Evolutionary conservation across 441 rosid species (phyloP).

Genomic region (Erodium moschatum): DNA sequence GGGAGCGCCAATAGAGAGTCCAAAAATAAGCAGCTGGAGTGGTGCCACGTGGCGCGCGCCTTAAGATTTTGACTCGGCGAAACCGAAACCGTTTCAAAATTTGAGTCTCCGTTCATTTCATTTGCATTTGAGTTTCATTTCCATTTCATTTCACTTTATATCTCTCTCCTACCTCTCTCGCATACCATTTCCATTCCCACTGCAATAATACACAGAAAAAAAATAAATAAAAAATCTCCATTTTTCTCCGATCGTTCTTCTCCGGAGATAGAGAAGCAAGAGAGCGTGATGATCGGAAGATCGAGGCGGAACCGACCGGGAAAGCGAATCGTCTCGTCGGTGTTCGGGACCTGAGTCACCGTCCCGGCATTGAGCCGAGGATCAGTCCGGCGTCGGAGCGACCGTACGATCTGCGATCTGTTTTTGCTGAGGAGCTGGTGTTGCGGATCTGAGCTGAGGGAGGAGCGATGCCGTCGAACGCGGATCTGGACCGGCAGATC

Average conservation of each 20-base stretch:
- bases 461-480: constrained; percentile 62
- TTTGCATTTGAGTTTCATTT: background rate
- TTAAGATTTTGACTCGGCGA: background rate
- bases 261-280: background rate
- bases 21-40: background rate
- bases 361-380: background rate
- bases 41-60: background rate
- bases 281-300: background rate
- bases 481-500: constrained; percentile 31
- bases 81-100: background rate
- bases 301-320: no score
- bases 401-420: background rate
- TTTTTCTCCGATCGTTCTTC: background rate
- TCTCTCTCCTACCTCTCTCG: background rate
- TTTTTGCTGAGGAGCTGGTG: background rate
- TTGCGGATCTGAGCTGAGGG: background rate
- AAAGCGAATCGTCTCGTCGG: background rate
- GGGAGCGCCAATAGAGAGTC: background rate
- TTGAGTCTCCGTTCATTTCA: background rate
- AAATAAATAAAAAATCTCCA: background rate
- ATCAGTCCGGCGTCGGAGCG: background rate
- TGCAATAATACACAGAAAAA: background rate
- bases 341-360: background rate
- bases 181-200: background rate
- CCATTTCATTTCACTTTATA: background rate